Base-by-base conservation (phyloP, 2,329 filamentous ascomycete species). In the Huntiella abstrusa region DNA sequence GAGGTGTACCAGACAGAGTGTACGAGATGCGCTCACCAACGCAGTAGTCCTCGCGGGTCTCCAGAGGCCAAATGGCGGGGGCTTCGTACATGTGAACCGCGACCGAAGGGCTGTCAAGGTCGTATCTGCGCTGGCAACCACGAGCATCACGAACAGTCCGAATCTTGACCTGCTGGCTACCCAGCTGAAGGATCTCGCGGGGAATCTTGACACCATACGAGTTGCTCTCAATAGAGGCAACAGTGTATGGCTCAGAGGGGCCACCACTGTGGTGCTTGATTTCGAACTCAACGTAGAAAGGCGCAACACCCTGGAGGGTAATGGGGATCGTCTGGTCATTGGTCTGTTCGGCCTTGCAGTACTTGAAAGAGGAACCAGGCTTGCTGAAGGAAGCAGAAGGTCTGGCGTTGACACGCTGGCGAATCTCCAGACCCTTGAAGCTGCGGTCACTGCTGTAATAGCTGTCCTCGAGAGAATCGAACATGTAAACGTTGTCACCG, bases 21-120 rank as follows among this genome's bases (percentile, higher is more conserved):
- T 94, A 98, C 3, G 83, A 82, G 53, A 98, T 80, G 46, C 87
- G 80, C 60, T 98, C 91, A 53, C 92, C 91, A 8, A 98, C 87
- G 61, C 91, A 98, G 63, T 88, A 95, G 63, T 98, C 84, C 12
- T 71, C 71, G 51, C 83, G 78, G 17, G 82, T 77, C 57, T 96
- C 87, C 33, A 94, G 70, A 3, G 88, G 77, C 49, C 87, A 83
- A 55, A 96, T 93, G 5, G 83, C 83, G 1, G 91, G 91, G 1
- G 91, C 84, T 55, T 96, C 86, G 55, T 87, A 93, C 5, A 98
- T 83, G 50, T 88, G 81, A 42, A 98, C 83, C 56, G 92, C 82
- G 12, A 98, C 84, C 6, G 83, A 77, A 0, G 84, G 81, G 0
- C 76, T 71, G 50, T 76, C 74, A 41, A 71, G 66, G 43, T 84